Base-by-base conservation (phyloP, 179 eudicot species). In the Corrigiola litoralis region DNA sequence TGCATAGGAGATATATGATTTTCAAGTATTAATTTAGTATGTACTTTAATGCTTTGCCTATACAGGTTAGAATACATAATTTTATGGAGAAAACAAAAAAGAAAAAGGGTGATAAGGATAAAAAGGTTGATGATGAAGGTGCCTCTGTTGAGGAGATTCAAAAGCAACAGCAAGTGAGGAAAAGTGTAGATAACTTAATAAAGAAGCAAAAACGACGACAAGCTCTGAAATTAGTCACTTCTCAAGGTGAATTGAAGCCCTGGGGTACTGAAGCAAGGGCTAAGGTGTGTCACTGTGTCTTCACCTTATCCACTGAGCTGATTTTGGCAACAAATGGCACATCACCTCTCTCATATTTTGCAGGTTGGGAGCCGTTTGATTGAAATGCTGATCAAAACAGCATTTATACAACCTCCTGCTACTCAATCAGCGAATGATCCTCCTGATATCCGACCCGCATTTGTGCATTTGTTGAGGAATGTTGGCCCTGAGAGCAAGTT, bases 381-480 rank as follows among this genome's bases (percentile, higher is more conserved):
- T 54, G 96, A 90, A 47, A 77, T 90, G 79, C 85, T 94, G 55
- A 54, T 87, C 70, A 78, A 87, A 75, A 86, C 94, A 47, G 97
- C 99, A 5, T 87, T 78, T 66, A 77, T 94, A 75, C 99, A 90
- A 63, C 73, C 88, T 66, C 91, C 95, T 49, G 79, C 79, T 64
- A 79, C 79, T 76, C 89, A 90, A 72, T 67, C 65, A 34, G 79
- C 80, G 34, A 84, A 81, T 50, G 79, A 71, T 60, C 70, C 87
- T 61, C 95, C 95, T 61, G 85, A 94, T 68, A 65, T 94, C 82
- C 89, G 94, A 24, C 99, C 99, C 47, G 99, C 99, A 20, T 94
- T 94, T 78, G 51, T 70, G 58, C 98, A 92, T 79, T 66, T 79
- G 10, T 64, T 75, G 40, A 82, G 36, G 71, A 84, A 80, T 79